phyloP scores from a whole-genome alignment of 345 rosid genomes.

The Dipteronia sinensis region DNA sequence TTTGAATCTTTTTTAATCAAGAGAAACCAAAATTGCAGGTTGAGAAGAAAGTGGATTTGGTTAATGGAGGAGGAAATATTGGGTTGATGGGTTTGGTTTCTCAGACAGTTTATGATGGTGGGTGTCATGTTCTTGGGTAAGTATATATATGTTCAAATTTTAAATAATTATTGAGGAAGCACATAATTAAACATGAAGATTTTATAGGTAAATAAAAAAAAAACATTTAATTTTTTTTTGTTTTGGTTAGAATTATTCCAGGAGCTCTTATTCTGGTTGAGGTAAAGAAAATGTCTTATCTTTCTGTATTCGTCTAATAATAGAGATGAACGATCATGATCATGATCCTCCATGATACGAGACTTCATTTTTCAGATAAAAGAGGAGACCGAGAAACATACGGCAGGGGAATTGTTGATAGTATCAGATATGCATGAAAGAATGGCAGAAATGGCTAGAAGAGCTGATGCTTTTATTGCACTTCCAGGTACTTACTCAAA shows the following conservation, averaged over 20 bases:
- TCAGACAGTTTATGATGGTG: constrained; percentile 38
- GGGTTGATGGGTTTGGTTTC: constrained; percentile 48
- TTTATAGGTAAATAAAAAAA: too few relatives aligned
- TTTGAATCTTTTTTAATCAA: too few relatives aligned
- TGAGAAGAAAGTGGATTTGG: constrained; percentile 37
- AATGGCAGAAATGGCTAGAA: constrained; percentile 44
- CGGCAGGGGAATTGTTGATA: constrained; percentile 38
- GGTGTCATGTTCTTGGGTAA: constrained; percentile 42
- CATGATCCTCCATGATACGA: not conserved
- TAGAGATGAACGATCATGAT: too few relatives aligned
- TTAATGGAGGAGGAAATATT: constrained; percentile 47
- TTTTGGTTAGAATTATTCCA: constrained; percentile 34
- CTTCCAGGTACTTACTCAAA: constrained; percentile 34
- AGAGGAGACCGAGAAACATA: constrained; percentile 17
- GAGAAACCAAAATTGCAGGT: constrained; percentile 24
- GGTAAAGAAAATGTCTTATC: constrained; percentile 19
- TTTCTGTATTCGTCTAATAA: not conserved
- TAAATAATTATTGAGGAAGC: too few relatives aligned
- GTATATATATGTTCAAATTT: too few relatives aligned
- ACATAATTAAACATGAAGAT: too few relatives aligned
- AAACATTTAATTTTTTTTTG: not conserved
- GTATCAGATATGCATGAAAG: constrained; percentile 51
- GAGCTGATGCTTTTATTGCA: constrained; percentile 47
- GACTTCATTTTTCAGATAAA: constrained; percentile 28
- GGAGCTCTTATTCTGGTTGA: constrained; percentile 38